Percentiles rank a stretch among this genome's conserved stretches.
Evolutionary conservation across 805 yeast genomes (phyloP).

Genomic region (Debaryomyces hansenii): DNA sequence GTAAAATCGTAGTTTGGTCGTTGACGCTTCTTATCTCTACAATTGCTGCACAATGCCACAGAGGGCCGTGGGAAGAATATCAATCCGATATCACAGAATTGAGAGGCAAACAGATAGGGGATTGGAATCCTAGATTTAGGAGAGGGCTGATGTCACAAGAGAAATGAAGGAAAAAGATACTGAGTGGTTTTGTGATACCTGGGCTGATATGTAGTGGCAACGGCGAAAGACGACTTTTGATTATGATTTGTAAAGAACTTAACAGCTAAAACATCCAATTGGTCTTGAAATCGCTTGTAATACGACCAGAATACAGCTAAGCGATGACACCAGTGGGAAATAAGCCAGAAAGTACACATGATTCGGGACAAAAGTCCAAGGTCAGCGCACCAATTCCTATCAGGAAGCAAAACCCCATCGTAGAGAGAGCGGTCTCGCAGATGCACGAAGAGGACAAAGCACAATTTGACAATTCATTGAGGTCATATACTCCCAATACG

Average conservation of each 20-base stretch:
- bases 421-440: constrained; percentile 10
- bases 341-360: background rate
- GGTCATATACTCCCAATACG: constrained; percentile 4
- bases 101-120: too few relatives aligned
- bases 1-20: too few relatives aligned
- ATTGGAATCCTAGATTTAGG: too few relatives aligned
- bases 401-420: constrained; percentile 3
- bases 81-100: too few relatives aligned
- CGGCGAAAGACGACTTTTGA: background rate
- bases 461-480: background rate
- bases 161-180: background rate
- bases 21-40: too few relatives aligned
- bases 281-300: background rate
- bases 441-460: background rate
- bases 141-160: background rate
- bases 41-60: too few relatives aligned
- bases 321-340: background rate
- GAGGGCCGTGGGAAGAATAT: too few relatives aligned
- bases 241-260: too few relatives aligned
- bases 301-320: background rate
- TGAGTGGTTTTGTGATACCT: background rate
- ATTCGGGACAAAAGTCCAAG: background rate
- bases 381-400: constrained; percentile 20
- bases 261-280: background rate
- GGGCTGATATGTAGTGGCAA: background rate